These are phyloP conservation scores for Nannizzia gypsea DNA, from an alignment of 2,329 filamentous ascomycete species.

Conservation along the genomic window DNA sequence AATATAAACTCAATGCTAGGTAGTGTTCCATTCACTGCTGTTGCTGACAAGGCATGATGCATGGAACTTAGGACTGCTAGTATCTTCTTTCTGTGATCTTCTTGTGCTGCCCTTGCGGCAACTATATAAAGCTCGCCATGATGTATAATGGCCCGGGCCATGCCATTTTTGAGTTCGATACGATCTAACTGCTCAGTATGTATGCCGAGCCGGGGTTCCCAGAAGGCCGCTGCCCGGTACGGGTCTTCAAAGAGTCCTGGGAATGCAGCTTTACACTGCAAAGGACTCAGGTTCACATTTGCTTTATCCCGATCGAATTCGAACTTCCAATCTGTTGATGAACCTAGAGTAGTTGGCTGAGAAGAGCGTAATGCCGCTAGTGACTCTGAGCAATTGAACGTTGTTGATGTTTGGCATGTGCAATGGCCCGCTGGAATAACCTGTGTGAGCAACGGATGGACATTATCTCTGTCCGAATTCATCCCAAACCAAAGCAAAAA, in stretches of 20 bases:
- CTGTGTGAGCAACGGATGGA: conserved; percentile 28
- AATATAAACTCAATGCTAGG: conserved; percentile 33
- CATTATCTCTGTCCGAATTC: conserved; percentile 28
- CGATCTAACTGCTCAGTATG: conserved; percentile 20
- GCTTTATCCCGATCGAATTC: conserved; percentile 23
- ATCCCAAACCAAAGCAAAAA: conserved; percentile 19
- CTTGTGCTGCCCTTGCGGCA: conserved; percentile 21
- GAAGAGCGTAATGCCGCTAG: conserved; percentile 16
- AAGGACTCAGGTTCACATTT: conserved; percentile 21
- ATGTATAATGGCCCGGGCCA: conserved; percentile 27
- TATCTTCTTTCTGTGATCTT: conserved; percentile 30
- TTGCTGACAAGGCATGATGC: conserved; percentile 36
- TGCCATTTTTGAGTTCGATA: conserved; percentile 22
- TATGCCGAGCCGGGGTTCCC: conserved; percentile 19
- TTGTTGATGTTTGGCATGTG: conserved; percentile 28
- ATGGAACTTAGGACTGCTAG: conserved; percentile 37
- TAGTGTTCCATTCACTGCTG: conserved; percentile 27
- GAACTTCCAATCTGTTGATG: conserved; percentile 21
- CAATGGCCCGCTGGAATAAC: conserved; percentile 31
- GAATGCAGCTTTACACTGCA: conserved; percentile 25
- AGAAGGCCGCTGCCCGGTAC: conserved; percentile 21
- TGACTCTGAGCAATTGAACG: conserved; percentile 27
- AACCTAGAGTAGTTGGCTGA: conserved; percentile 10
- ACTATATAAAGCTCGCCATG: conserved; percentile 25
- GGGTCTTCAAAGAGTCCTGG: conserved; percentile 29